These are phyloP conservation scores for Boletus vinaceobasis DNA, from an alignment of 768 basidiomycete species.

Conservation along the genomic window DNA sequence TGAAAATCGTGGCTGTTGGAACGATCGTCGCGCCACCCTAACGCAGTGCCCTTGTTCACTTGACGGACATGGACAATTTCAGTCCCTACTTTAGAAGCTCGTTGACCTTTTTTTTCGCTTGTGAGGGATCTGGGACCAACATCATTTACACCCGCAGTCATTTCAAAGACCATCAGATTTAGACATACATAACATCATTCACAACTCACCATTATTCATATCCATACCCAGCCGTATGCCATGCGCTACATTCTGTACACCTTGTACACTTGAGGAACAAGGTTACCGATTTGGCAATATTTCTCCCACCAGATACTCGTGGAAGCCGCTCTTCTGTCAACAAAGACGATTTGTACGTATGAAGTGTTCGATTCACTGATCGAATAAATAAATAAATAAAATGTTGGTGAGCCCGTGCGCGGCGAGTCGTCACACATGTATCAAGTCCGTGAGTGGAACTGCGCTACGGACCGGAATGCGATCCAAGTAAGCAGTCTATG, in stretches of 20 bases:
- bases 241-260: background rate
- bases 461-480: background rate
- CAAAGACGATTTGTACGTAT: conserved; percentile 4
- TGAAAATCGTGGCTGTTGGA: conserved; percentile 8
- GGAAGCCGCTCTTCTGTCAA: background rate
- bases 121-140: conserved; percentile 1
- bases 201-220: conserved; percentile 1
- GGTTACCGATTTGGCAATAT: conserved; percentile 4
- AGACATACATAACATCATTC: conserved; percentile 6
- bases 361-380: background rate
- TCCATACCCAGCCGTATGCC: background rate
- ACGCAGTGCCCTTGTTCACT: conserved; percentile 1
- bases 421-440: background rate
- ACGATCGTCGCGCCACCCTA: conserved; percentile 6
- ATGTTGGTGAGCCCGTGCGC: background rate
- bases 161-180: conserved; percentile 8
- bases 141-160: conserved; percentile 1
- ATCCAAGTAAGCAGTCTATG: background rate
- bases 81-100: conserved; percentile 16
- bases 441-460: background rate
- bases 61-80: conserved; percentile 3
- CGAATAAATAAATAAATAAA: conserved; percentile 3
- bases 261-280: background rate
- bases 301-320: background rate
- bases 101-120: conserved; percentile 3